Conservation (phyloP, 2,329 filamentous ascomycete genomes). For the Eutypa lata region DNA sequence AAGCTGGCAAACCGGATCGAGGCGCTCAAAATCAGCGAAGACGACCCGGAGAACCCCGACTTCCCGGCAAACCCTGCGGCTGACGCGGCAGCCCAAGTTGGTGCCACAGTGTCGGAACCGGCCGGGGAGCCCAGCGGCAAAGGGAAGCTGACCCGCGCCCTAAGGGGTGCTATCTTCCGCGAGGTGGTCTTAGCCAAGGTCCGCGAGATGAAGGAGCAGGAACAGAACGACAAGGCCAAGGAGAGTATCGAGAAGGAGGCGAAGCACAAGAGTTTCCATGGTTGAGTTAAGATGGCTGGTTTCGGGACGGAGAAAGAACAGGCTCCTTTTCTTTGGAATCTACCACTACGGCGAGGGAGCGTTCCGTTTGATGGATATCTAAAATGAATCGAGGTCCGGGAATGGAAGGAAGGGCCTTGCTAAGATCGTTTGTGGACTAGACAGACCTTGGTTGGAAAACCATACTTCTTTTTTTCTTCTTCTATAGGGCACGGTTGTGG, state of each 20-base stretch:
- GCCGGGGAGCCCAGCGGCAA: conserved; percentile 30
- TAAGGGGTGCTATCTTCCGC: conserved; percentile 76
- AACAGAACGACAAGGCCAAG: conserved; percentile 69
- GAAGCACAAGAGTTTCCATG: conserved; percentile 28
- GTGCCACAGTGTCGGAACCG: conserved; percentile 21
- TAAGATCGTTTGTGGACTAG: not conserved
- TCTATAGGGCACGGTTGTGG: too few relatives aligned
- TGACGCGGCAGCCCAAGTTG: conserved; percentile 46
- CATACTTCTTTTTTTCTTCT: too few relatives aligned
- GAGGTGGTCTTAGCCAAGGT: conserved; percentile 95
- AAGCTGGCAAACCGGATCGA: conserved; percentile 96
- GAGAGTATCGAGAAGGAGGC: conserved; percentile 53
- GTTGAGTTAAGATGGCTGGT: conserved; percentile 12
- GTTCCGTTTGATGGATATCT: not conserved
- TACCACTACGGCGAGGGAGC: too few relatives aligned
- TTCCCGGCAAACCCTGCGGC: conserved; percentile 62
- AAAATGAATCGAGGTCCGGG: conserved; percentile 1
- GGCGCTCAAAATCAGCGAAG: conserved; percentile 87
- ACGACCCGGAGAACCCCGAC: conserved; percentile 72
- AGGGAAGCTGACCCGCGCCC: conserved; percentile 44
- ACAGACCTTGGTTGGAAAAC: not conserved
- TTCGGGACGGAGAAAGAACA: not conserved
- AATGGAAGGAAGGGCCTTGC: not conserved
- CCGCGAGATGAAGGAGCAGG: conserved; percentile 83
- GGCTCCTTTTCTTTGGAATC: too few relatives aligned